Conservation (phyloP, 352 stramenopile species). For the Phytophthora fragariae region DNA sequence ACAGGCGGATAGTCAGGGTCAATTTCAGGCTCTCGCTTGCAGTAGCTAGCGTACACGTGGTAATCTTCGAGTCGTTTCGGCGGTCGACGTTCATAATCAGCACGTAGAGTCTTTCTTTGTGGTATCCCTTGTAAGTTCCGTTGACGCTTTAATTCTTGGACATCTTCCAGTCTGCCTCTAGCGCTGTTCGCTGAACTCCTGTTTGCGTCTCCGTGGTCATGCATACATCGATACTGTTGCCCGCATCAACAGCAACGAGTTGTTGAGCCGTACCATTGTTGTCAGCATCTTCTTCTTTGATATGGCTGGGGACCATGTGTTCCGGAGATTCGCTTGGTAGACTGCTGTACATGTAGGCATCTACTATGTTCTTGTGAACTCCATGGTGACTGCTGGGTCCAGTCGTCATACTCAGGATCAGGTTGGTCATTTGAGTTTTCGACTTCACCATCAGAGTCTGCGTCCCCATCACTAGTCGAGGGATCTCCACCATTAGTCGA, state of each 20-base stretch:
- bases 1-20: neutral
- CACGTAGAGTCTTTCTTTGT: conserved; percentile 4
- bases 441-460: no score
- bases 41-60: conserved; percentile 13
- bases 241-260: neutral
- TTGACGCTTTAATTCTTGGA: conserved; percentile 9
- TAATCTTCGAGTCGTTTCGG: conserved; percentile 11
- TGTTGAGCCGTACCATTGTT: neutral
- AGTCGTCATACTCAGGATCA: neutral
- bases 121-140: neutral
- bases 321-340: neutral
- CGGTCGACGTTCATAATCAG: neutral
- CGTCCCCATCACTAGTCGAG: no score
- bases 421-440: no score
- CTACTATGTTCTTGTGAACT: conserved; percentile 5
- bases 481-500: no score
- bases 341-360: conserved; percentile 11
- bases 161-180: conserved; percentile 22
- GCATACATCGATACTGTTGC: neutral
- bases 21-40: neutral
- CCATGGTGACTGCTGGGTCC: neutral
- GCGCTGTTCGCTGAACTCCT: neutral
- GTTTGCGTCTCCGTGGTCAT: conserved; percentile 8
- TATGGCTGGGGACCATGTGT: neutral
- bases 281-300: neutral